phyloP scores from a whole-genome alignment of 2,329 filamentous ascomycete species.

The Zymoseptoria brevis region DNA sequence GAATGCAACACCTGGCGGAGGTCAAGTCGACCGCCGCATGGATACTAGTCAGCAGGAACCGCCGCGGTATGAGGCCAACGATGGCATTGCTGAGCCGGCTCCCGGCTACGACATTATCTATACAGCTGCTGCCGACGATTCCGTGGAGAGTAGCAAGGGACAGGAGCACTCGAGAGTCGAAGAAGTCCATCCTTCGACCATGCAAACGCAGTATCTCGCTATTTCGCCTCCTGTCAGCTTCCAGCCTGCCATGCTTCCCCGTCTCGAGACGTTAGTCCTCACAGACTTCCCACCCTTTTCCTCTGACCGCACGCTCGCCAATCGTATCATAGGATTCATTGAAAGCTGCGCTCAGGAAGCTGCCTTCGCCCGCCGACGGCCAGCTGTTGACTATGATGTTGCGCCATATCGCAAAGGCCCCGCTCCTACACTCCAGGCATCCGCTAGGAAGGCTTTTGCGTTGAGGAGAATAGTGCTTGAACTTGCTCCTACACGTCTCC shows the following conservation, averaged over 20 bases:
- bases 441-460: slow-evolving; percentile 40
- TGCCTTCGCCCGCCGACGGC: slow-evolving; percentile 45
- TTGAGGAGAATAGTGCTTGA: slow-evolving; percentile 51
- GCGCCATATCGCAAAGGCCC: slow-evolving; percentile 49
- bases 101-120: not conserved
- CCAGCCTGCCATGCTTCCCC: slow-evolving; percentile 49
- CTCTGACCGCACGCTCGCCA: slow-evolving; percentile 31
- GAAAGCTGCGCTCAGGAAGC: slow-evolving; percentile 50
- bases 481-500: slow-evolving; percentile 34
- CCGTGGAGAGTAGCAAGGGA: not conserved
- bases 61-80: not conserved
- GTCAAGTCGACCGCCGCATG: not conserved
- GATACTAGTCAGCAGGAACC: not conserved
- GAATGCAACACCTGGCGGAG: not conserved
- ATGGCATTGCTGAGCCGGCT: not conserved
- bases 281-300: slow-evolving; percentile 45
- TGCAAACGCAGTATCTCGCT: not conserved
- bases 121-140: not conserved
- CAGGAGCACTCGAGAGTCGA: not conserved
- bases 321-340: slow-evolving; percentile 48
- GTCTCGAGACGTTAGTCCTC: slow-evolving; percentile 47
- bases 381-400: slow-evolving; percentile 49
- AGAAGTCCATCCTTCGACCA: not conserved
- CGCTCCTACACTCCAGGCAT: slow-evolving; percentile 38
- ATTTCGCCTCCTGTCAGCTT: slow-evolving; percentile 23